These are phyloP conservation scores for Salix caprea DNA, from an alignment of 345 rosid genomes.

Conservation along the genomic window DNA sequence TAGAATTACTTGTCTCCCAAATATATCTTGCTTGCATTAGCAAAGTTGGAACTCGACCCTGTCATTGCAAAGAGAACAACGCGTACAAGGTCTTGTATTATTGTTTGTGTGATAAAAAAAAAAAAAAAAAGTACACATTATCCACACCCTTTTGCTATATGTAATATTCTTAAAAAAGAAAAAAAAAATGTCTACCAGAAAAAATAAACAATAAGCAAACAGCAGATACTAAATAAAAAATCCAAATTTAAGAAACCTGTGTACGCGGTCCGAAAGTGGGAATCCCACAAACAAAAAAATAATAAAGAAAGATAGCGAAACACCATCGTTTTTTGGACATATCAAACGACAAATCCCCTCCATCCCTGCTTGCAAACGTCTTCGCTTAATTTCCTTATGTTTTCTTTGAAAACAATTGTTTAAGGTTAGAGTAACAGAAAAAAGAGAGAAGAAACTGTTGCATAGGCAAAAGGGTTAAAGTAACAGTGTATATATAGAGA, in stretches of 20 bases:
- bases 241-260: neutral
- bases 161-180: neutral
- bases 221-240: too few species aligned
- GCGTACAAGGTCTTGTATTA: too few species aligned
- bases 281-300: slow-evolving; percentile 9
- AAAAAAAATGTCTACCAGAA: neutral
- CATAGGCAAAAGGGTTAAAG: slow-evolving; percentile 1
- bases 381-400: neutral
- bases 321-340: slow-evolving; percentile 1
- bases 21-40: too few species aligned
- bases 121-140: too few species aligned
- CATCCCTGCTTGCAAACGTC: slow-evolving; percentile 5
- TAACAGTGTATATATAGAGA: neutral
- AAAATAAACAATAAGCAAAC: neutral
- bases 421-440: neutral
- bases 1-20: too few species aligned
- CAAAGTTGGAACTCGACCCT: too few species aligned
- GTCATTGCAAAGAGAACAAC: too few species aligned
- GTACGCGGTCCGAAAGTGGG: slow-evolving; percentile 5
- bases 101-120: too few species aligned
- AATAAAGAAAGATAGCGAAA: neutral
- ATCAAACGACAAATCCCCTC: neutral
- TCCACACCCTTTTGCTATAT: neutral
- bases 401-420: neutral
- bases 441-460: neutral